Percentiles rank a stretch among this genome's conserved stretches.
Evolutionary conservation across 495 filamentous ascomycete genomes (phyloP).

Genomic region (Aspergillus carlsbadensis): DNA sequence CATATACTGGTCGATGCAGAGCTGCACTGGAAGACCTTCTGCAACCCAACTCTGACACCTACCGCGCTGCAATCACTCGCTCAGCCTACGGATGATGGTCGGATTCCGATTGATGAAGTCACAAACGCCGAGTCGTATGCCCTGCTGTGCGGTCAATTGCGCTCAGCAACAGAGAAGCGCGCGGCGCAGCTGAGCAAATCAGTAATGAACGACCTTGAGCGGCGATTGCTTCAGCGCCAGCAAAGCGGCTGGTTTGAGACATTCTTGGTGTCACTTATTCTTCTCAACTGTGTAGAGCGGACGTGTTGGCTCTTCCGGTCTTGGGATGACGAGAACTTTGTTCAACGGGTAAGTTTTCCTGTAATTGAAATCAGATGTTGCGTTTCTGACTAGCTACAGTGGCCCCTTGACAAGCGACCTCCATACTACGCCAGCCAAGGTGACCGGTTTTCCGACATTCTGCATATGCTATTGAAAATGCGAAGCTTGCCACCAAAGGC

Average conservation of each 20-base stretch:
- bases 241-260: conserved; percentile 72
- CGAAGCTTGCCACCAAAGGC: conserved; percentile 68
- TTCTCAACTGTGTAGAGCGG: conserved; percentile 79
- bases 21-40: conserved; percentile 62
- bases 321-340: conserved; percentile 62
- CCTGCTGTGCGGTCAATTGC: conserved; percentile 66
- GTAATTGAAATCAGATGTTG: neutral
- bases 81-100: conserved; percentile 43
- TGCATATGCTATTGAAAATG: conserved; percentile 74
- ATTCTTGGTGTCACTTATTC: conserved; percentile 69
- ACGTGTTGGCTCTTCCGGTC: conserved; percentile 79
- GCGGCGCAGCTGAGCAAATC: conserved; percentile 62
- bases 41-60: conserved; percentile 47
- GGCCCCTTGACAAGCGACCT: conserved; percentile 72
- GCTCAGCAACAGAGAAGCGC: conserved; percentile 71
- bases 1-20: conserved; percentile 70
- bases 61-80: conserved; percentile 40
- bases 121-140: conserved; percentile 47
- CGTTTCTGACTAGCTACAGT: conserved; percentile 32
- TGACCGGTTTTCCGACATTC: conserved; percentile 66
- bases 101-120: conserved; percentile 43
- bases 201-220: conserved; percentile 74
- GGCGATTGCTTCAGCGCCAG: conserved; percentile 67
- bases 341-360: conserved; percentile 31
- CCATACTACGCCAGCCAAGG: conserved; percentile 67